A percentile compares a stretch with the other conserved stretches of the same genome.
phyloP scores from a whole-genome alignment of 2,329 filamentous ascomycete genomes.

The Exophiala spinifera region DNA sequence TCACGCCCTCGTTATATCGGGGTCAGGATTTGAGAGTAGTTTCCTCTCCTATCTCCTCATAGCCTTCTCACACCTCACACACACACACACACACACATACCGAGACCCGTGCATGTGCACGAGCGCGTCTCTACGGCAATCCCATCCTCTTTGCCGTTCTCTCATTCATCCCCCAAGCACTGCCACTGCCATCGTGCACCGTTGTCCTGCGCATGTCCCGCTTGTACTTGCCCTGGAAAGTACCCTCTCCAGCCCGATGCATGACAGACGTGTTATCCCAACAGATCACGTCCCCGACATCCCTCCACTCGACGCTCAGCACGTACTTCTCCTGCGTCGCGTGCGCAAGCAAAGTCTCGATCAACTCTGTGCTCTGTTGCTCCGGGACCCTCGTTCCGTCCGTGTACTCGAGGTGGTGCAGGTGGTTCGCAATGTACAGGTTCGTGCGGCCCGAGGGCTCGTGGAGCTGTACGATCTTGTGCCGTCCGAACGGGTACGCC shows the following conservation, averaged over 20 bases:
- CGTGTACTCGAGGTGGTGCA: conserved; percentile 47
- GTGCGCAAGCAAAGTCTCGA: conserved; percentile 42
- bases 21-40: too few species aligned
- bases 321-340: conserved; percentile 49
- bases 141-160: conserved; percentile 31
- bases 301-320: conserved; percentile 48
- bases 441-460: conserved; percentile 47
- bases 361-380: conserved; percentile 35
- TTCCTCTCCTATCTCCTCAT: too few species aligned
- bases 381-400: conserved; percentile 26
- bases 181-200: conserved; percentile 48
- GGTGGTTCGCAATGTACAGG: conserved; percentile 53
- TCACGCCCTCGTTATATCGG: too few species aligned
- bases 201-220: conserved; percentile 58
- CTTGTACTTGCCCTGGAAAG: conserved; percentile 47
- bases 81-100: too few species aligned
- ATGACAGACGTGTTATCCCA: conserved; percentile 61
- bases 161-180: conserved; percentile 47
- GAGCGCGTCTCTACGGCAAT: conserved; percentile 26
- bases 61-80: too few species aligned
- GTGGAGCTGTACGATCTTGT: conserved; percentile 52
- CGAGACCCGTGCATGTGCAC: too few species aligned
- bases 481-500: conserved; percentile 41
- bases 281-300: conserved; percentile 51
- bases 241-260: conserved; percentile 52